phyloP scores from a whole-genome alignment of 352 stramenopile species.

The Pseudoperonospora humuli region DNA sequence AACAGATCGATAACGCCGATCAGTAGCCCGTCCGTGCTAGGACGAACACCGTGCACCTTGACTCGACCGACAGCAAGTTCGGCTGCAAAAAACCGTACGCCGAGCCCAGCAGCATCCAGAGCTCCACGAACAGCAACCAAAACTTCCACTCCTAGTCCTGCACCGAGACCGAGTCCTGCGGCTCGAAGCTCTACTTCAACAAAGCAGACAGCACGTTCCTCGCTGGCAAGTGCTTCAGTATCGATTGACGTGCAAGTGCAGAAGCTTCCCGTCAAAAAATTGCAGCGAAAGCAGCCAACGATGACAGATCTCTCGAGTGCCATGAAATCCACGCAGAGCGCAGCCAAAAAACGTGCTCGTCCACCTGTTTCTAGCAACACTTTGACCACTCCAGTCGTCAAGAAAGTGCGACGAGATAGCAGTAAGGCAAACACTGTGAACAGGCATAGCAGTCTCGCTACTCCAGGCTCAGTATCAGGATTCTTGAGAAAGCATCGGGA shows the following conservation, averaged over 20 bases:
- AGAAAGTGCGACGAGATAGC: constrained; percentile 15
- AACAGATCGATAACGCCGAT: constrained; percentile 10
- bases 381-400: constrained; percentile 25
- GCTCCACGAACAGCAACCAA: constrained; percentile 3
- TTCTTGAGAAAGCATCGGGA: constrained; percentile 26
- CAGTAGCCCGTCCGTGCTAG: constrained; percentile 9
- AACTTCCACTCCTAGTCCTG: constrained; percentile 6
- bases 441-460: constrained; percentile 14
- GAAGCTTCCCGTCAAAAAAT: constrained; percentile 14
- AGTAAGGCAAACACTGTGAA: constrained; percentile 15
- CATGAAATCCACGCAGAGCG: constrained; percentile 13
- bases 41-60: constrained; percentile 9
- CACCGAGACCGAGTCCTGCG: constrained; percentile 7
- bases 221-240: constrained; percentile 18
- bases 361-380: constrained; percentile 6
- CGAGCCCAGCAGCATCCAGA: constrained; percentile 17
- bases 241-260: constrained; percentile 9
- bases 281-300: constrained; percentile 10
- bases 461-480: constrained; percentile 25
- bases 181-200: not conserved
- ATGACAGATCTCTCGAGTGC: constrained; percentile 8
- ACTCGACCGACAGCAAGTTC: constrained; percentile 24
- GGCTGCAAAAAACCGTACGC: constrained; percentile 16
- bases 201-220: constrained; percentile 8
- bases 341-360: constrained; percentile 17